These are phyloP conservation scores for Podaxis sp. DNA, from an alignment of 768 basidiomycete genomes.

Conservation along the genomic window DNA sequence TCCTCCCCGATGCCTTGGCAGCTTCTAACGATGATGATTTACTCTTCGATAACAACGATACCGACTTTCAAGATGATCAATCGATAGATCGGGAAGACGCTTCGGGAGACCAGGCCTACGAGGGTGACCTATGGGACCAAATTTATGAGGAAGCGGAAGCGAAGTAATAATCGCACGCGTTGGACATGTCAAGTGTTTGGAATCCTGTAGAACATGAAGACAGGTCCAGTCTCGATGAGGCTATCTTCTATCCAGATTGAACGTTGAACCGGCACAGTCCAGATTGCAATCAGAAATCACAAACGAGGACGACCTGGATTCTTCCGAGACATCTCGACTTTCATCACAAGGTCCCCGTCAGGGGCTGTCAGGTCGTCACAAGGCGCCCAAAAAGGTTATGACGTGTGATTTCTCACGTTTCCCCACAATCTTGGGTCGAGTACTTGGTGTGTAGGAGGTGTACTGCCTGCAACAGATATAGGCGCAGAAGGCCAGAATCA, in stretches of 20 bases:
- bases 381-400: not conserved
- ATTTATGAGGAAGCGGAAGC: not conserved
- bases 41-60: slow-evolving; percentile 14
- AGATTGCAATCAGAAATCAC: not conserved
- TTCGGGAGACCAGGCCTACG: slow-evolving; percentile 30
- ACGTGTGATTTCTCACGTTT: slow-evolving; percentile 13
- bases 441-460: not conserved
- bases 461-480: not conserved
- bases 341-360: slow-evolving; percentile 2
- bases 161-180: not conserved
- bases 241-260: too few species aligned
- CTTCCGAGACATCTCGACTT: not conserved
- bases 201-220: too few species aligned
- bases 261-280: too few species aligned
- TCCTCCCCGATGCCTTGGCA: slow-evolving; percentile 13
- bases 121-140: slow-evolving; percentile 39
- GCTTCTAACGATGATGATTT: slow-evolving; percentile 24
- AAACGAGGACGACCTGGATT: not conserved
- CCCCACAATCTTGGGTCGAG: slow-evolving; percentile 4
- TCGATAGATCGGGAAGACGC: slow-evolving; percentile 37
- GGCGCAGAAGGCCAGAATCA: not conserved
- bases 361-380: not conserved
- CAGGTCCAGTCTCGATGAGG: too few species aligned
- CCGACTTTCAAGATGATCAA: slow-evolving; percentile 45
- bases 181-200: too few species aligned